phyloP scores from a whole-genome alignment of 2,329 filamentous ascomycete species.

The Botrytis medusae region DNA sequence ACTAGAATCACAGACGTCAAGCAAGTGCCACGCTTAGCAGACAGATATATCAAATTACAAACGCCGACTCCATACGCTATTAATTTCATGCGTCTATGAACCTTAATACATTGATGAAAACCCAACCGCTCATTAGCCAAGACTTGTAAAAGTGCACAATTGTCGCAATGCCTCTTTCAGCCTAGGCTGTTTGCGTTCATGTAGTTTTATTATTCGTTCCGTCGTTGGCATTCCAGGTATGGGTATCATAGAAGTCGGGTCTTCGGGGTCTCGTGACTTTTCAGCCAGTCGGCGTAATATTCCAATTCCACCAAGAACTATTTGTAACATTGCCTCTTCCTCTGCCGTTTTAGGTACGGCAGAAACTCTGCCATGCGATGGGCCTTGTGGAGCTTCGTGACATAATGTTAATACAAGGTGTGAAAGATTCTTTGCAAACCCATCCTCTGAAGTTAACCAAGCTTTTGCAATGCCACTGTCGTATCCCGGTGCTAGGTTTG shows the following conservation, averaged over 20 bases:
- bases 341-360: conserved; percentile 38
- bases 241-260: conserved; percentile 53
- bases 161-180: conserved; percentile 68
- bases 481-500: conserved; percentile 68
- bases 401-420: conserved; percentile 73
- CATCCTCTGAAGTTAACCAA: conserved; percentile 83
- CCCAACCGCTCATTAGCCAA: conserved; percentile 44
- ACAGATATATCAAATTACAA: conserved; percentile 28
- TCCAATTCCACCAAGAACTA: conserved; percentile 66
- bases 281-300: conserved; percentile 68
- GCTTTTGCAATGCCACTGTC: conserved; percentile 70
- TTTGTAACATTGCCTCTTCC: conserved; percentile 43
- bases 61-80: conserved; percentile 38
- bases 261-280: conserved; percentile 61
- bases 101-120: conserved; percentile 36
- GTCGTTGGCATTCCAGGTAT: conserved; percentile 63
- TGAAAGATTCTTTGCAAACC: conserved; percentile 78
- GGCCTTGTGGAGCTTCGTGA: conserved; percentile 51
- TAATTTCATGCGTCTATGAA: conserved; percentile 39
- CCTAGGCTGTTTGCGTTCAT: conserved; percentile 63
- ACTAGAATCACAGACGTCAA: conserved; percentile 26
- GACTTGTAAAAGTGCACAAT: conserved; percentile 61
- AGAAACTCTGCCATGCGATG: conserved; percentile 40
- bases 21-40: conserved; percentile 31
- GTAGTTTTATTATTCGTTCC: conserved; percentile 64